A percentile compares a stretch with the other conserved stretches of the same genome.
phyloP scores from a whole-genome alignment of 208 protist genomes.

The Trypanosoma mega region DNA sequence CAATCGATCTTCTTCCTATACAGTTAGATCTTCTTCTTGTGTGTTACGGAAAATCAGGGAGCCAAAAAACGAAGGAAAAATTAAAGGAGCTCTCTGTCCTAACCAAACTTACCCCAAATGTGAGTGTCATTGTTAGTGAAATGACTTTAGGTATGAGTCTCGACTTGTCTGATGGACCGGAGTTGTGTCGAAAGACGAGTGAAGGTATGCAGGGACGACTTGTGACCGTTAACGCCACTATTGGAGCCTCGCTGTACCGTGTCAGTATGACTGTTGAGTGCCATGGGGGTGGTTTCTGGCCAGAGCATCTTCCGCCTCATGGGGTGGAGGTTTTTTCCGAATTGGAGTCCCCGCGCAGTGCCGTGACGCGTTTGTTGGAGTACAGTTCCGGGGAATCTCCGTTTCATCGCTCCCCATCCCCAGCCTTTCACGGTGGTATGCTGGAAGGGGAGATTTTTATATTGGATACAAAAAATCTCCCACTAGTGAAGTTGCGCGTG shows the following conservation, averaged over 20 bases:
- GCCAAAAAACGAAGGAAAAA: too few species aligned
- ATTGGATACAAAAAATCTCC: conserved; percentile 10
- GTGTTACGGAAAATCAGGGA: too few species aligned
- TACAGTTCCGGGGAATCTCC: conserved; percentile 2
- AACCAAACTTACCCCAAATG: too few species aligned
- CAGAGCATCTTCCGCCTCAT: conserved; percentile 5
- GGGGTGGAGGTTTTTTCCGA: not conserved
- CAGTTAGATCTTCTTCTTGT: conserved; percentile 2
- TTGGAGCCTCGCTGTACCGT: conserved; percentile 5
- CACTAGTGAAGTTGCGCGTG: conserved; percentile 11
- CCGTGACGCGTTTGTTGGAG: conserved; percentile 8
- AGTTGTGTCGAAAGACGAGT: not conserved
- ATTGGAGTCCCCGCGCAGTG: not conserved
- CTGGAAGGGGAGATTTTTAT: conserved; percentile 11
- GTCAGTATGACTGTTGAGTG: conserved; percentile 9
- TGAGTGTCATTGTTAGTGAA: too few species aligned
- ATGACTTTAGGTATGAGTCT: conserved; percentile 12
- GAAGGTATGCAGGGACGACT: not conserved
- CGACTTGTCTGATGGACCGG: conserved; percentile 21
- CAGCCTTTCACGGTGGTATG: not conserved
- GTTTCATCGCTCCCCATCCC: not conserved
- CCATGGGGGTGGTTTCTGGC: conserved; percentile 11
- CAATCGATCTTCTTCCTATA: conserved; percentile 21
- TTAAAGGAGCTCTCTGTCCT: too few species aligned
- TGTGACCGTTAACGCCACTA: conserved; percentile 11